phyloP scores from a whole-genome alignment of 163 green algal species.

The Scenedesmus sp. region DNA sequence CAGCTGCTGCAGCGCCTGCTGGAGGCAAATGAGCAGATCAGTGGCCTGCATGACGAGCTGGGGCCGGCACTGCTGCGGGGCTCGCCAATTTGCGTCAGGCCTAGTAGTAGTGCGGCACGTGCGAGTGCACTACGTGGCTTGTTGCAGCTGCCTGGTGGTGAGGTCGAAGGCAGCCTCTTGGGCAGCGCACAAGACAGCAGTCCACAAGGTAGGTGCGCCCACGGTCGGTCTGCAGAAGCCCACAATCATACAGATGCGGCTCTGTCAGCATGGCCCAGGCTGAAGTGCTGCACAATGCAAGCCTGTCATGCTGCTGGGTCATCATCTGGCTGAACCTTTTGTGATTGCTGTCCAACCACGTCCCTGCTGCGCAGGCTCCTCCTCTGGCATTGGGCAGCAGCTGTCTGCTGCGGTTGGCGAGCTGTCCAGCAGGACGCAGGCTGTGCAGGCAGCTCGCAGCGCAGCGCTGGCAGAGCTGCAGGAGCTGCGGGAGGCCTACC shows the following conservation, averaged over 20 bases:
- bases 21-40: constrained; percentile 29
- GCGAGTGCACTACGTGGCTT: background rate
- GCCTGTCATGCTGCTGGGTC: background rate
- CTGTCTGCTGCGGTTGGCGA: background rate
- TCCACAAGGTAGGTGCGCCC: background rate
- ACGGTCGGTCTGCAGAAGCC: too few species aligned
- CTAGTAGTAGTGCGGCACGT: background rate
- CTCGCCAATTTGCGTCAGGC: background rate
- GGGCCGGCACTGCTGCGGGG: constrained; percentile 37
- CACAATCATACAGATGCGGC: too few species aligned
- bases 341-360: too few species aligned
- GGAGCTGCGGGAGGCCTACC: constrained; percentile 32
- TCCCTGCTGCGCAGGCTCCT: background rate
- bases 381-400: background rate
- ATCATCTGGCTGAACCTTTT: background rate
- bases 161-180: background rate
- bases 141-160: background rate
- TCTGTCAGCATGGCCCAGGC: too few species aligned
- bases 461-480: background rate
- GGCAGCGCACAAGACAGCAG: background rate
- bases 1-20: constrained; percentile 38
- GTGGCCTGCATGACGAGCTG: constrained; percentile 44
- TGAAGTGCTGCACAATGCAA: too few species aligned
- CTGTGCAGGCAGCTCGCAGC: constrained; percentile 9
- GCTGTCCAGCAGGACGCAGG: background rate